Evolutionary conservation across 2,329 filamentous ascomycete species (phyloP).

Genomic region (Fusarium sp.): DNA sequence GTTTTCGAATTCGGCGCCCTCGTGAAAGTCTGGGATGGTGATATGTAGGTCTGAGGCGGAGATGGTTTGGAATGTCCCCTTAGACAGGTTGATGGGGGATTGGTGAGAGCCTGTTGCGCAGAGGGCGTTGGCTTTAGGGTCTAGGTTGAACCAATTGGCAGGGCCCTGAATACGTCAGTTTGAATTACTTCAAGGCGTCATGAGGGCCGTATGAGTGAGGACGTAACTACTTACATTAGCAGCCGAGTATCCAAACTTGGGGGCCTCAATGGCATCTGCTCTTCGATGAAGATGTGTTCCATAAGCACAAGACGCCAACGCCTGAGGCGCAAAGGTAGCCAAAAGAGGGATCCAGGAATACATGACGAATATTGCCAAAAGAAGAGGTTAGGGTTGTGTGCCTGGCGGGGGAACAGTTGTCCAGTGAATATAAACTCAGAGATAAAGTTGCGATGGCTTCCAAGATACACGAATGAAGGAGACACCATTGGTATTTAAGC

Average conservation of each 20-base stretch:
- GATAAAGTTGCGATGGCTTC: not conserved
- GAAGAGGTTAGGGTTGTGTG: not conserved
- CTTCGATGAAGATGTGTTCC: constrained; percentile 54
- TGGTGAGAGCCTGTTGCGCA: constrained; percentile 64
- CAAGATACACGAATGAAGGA: not conserved
- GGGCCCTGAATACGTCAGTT: constrained; percentile 54
- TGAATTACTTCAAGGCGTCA: no score
- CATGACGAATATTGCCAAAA: constrained; percentile 2
- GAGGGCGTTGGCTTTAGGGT: constrained; percentile 54
- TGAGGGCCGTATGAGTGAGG: no score
- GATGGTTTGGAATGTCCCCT: constrained; percentile 44
- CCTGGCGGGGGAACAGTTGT: not conserved
- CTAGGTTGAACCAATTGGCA: constrained; percentile 63
- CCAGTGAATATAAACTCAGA: not conserved
- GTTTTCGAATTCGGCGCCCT: constrained; percentile 61
- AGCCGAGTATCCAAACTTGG: constrained; percentile 55
- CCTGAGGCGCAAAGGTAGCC: constrained; percentile 31
- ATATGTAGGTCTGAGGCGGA: constrained; percentile 50
- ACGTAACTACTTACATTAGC: constrained; percentile 46
- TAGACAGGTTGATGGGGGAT: constrained; percentile 66
- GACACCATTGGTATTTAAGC: constrained; percentile 1
- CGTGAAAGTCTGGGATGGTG: constrained; percentile 52
- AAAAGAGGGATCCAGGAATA: constrained; percentile 30
- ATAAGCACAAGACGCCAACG: constrained; percentile 54
- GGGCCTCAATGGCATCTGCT: constrained; percentile 49